phyloP scores from a whole-genome alignment of 805 yeast species.

The Ogataea naganishii region DNA sequence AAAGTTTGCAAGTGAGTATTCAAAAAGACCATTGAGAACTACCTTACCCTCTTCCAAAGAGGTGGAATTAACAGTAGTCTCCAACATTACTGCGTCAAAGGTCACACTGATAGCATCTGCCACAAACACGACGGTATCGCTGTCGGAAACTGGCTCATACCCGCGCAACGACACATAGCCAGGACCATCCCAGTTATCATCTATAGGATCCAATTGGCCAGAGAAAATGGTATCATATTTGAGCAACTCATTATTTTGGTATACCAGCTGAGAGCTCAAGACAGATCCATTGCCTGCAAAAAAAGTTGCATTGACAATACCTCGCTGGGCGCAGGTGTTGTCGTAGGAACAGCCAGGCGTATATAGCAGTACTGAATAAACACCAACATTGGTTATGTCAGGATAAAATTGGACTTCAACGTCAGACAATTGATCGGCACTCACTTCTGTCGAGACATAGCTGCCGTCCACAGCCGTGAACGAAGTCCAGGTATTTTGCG shows the following conservation, averaged over 20 bases:
- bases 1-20: constrained; percentile 68
- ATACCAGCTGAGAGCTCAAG: constrained; percentile 39
- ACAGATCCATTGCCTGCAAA: constrained; percentile 35
- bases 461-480: constrained; percentile 6
- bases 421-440: constrained; percentile 12
- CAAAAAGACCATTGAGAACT: constrained; percentile 69
- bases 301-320: constrained; percentile 71
- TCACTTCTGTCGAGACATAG: constrained; percentile 18
- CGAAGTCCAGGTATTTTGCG: constrained; percentile 14
- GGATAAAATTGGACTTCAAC: constrained; percentile 50
- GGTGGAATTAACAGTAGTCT: constrained; percentile 5
- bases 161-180: constrained; percentile 36
- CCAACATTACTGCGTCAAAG: constrained; percentile 4
- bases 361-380: constrained; percentile 60
- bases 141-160: constrained; percentile 21
- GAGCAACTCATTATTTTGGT: constrained; percentile 70
- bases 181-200: constrained; percentile 18
- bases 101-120: constrained; percentile 55
- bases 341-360: constrained; percentile 85
- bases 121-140: constrained; percentile 44
- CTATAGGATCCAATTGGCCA: constrained; percentile 55
- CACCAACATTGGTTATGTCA: constrained; percentile 63
- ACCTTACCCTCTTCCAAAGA: constrained; percentile 12
- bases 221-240: constrained; percentile 73
- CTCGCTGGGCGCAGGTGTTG: constrained; percentile 59